Evolutionary conservation across 805 yeast genomes (phyloP).

Genomic region (Wickerhamiella nectarea): DNA sequence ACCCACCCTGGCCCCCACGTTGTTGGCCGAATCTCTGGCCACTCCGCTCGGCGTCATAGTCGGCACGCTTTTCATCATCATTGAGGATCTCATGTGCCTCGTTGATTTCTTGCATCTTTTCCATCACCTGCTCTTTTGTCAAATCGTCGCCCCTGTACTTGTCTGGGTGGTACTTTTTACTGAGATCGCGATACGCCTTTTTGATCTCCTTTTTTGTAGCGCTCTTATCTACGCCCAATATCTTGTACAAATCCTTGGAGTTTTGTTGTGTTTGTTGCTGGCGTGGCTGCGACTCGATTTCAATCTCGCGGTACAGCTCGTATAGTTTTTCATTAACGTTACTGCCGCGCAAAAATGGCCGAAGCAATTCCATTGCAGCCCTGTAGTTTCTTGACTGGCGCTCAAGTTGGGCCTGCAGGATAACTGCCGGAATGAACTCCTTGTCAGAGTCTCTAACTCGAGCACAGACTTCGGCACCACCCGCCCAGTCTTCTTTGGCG

Average conservation of each 20-base stretch:
- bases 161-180: conserved; percentile 84
- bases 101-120: conserved; percentile 81
- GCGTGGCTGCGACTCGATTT: conserved; percentile 21
- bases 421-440: conserved; percentile 20
- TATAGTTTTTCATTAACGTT: conserved; percentile 15
- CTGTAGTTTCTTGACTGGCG: conserved; percentile 16
- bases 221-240: conserved; percentile 49
- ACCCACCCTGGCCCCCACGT: conserved; percentile 11
- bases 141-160: conserved; percentile 56
- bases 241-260: conserved; percentile 63
- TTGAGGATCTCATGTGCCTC: conserved; percentile 82
- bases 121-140: conserved; percentile 55
- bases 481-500: conserved; percentile 17
- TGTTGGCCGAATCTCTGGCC: conserved; percentile 10
- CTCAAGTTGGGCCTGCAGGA: conserved; percentile 23
- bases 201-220: conserved; percentile 65
- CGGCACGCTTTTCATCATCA: conserved; percentile 45
- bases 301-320: conserved; percentile 21
- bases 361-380: conserved; percentile 20
- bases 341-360: conserved; percentile 12
- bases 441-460: conserved; percentile 20
- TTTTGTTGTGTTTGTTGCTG: conserved; percentile 22
- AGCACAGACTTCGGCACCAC: conserved; percentile 21
- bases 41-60: conserved; percentile 39
- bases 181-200: conserved; percentile 64